phyloP scores from a whole-genome alignment of 2,329 filamentous ascomycete species.

The Xylariaceae sp. region DNA sequence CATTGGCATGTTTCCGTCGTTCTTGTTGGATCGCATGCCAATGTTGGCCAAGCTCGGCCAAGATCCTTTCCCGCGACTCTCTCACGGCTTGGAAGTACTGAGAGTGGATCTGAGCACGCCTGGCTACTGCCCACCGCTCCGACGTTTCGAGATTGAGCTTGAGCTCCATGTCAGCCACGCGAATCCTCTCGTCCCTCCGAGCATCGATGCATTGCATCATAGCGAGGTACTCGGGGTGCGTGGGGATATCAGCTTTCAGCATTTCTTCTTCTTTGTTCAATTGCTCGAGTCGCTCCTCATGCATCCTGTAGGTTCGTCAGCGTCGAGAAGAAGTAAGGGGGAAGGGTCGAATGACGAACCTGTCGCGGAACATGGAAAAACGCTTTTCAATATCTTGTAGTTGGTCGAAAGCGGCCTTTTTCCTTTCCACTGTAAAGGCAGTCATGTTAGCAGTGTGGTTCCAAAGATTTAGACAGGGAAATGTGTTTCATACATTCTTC shows the following conservation, averaged over 20 bases:
- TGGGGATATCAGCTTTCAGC: conserved; percentile 57
- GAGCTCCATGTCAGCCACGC: conserved; percentile 70
- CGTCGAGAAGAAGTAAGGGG: conserved; percentile 12
- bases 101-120: conserved; percentile 80
- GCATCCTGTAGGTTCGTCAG: conserved; percentile 57
- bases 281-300: conserved; percentile 81
- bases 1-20: conserved; percentile 73
- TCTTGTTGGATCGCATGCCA: conserved; percentile 94
- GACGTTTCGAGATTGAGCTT: conserved; percentile 72
- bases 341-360: conserved; percentile 44
- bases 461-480: conserved; percentile 4
- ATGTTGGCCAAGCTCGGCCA: conserved; percentile 80
- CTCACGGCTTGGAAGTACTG: conserved; percentile 88
- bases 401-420: conserved; percentile 76
- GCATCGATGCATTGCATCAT: conserved; percentile 87
- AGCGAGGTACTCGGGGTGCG: conserved; percentile 86
- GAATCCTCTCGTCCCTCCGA: conserved; percentile 75
- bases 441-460: conserved; percentile 27
- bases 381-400: conserved; percentile 80
- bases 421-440: conserved; percentile 63
- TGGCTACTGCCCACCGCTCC: conserved; percentile 72
- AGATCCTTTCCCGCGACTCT: conserved; percentile 74
- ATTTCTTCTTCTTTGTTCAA: conserved; percentile 70
- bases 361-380: conserved; percentile 81
- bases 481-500: conserved; percentile 57